Conservation (phyloP, 2,329 filamentous ascomycete species). For the Neofusicoccum cordaticola region DNA sequence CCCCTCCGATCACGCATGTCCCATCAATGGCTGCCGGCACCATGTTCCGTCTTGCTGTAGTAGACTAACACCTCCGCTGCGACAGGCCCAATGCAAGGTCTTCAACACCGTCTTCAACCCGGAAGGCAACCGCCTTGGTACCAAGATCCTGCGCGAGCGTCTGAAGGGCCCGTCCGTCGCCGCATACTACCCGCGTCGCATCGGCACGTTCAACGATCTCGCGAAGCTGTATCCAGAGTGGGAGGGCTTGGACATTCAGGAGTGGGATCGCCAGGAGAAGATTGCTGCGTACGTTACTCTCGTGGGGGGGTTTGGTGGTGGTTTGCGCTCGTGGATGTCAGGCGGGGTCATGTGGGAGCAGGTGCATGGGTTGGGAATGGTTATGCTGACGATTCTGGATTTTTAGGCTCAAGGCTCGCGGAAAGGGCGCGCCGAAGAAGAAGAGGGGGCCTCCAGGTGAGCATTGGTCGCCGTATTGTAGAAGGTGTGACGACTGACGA, state of each 20-base stretch:
- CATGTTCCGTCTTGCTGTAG: not conserved
- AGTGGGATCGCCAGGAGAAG: slow-evolving; percentile 76
- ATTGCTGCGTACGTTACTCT: slow-evolving; percentile 46
- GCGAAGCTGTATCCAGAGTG: slow-evolving; percentile 67
- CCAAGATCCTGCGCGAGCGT: slow-evolving; percentile 86
- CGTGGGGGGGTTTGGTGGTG: too few species aligned
- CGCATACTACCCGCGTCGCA: slow-evolving; percentile 81
- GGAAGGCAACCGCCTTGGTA: slow-evolving; percentile 74
- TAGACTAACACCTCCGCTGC: too few species aligned
- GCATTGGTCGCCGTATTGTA: not conserved
- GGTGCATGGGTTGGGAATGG: not conserved
- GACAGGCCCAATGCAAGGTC: slow-evolving; percentile 84
- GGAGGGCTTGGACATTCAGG: slow-evolving; percentile 68
- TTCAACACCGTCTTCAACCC: slow-evolving; percentile 93
- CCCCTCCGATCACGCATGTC: not conserved
- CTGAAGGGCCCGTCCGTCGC: slow-evolving; percentile 78
- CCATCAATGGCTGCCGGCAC: not conserved
- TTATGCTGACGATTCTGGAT: not conserved
- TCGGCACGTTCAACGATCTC: slow-evolving; percentile 70
- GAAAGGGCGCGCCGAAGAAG: slow-evolving; percentile 76
- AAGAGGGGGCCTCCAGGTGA: slow-evolving; percentile 10
- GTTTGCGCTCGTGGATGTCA: not conserved
- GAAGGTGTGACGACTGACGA: not conserved
- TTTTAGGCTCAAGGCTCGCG: slow-evolving; percentile 57
- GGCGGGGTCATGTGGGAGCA: not conserved